phyloP scores from a whole-genome alignment of 352 stramenopile genomes.

The Pythium plurisporium region DNA sequence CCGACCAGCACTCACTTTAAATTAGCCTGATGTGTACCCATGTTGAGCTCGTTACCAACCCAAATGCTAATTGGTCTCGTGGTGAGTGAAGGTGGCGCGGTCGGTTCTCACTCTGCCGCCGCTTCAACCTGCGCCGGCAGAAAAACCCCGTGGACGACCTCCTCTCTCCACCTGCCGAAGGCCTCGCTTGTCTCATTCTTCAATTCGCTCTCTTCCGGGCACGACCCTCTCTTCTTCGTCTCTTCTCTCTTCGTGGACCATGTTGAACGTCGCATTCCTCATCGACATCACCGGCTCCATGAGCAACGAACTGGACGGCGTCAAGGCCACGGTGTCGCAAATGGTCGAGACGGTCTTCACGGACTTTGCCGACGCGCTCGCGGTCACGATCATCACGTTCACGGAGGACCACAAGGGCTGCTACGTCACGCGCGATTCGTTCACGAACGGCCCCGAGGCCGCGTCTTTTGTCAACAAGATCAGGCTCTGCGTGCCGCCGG shows the following conservation, averaged over 20 bases:
- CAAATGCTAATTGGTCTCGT: slow-evolving; percentile 4
- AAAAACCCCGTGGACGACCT: not conserved
- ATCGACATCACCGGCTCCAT: slow-evolving; percentile 78
- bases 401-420: slow-evolving; percentile 46
- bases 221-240: not conserved
- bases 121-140: not conserved
- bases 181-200: not conserved
- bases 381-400: slow-evolving; percentile 74
- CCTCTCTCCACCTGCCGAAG: not conserved
- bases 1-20: slow-evolving; percentile 14
- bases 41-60: slow-evolving; percentile 5
- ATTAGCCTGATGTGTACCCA: slow-evolving; percentile 7
- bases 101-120: not conserved
- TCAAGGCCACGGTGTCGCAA: slow-evolving; percentile 51
- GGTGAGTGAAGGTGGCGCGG: slow-evolving; percentile 14
- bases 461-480: slow-evolving; percentile 36
- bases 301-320: slow-evolving; percentile 42
- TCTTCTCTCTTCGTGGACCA: slow-evolving; percentile 13
- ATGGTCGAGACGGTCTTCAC: slow-evolving; percentile 44
- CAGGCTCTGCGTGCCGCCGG: slow-evolving; percentile 41
- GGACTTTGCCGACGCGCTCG: slow-evolving; percentile 44
- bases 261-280: slow-evolving; percentile 69
- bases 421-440: slow-evolving; percentile 59
- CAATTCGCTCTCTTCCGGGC: not conserved
- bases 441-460: slow-evolving; percentile 45